Evolutionary conservation across 1,284 basidiomycete species (phyloP).

Genomic region (Schizophyllum amplum): DNA sequence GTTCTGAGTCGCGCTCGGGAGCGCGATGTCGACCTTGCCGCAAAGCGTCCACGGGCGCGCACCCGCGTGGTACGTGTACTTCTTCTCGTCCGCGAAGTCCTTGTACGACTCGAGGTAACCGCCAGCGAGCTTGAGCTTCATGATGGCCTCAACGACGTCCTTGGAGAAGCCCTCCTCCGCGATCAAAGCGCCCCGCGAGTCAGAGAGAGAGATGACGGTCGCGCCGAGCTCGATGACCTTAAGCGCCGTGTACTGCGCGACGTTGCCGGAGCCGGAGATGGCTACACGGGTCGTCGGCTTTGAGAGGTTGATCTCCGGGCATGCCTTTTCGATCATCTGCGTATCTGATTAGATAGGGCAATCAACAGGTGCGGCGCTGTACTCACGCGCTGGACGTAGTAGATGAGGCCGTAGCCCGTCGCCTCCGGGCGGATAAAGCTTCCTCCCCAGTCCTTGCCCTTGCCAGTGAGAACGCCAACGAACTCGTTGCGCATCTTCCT

Average conservation of each 20-base stretch:
- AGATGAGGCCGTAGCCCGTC: slow-evolving; percentile 72
- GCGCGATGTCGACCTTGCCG: slow-evolving; percentile 59
- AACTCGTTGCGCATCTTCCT: slow-evolving; percentile 73
- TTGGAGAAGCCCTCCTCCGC: slow-evolving; percentile 52
- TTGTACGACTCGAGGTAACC: slow-evolving; percentile 46
- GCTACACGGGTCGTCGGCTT: slow-evolving; percentile 46
- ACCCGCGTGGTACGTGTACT: slow-evolving; percentile 64
- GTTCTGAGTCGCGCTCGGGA: slow-evolving; percentile 77
- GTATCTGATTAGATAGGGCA: not conserved
- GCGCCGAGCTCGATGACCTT: slow-evolving; percentile 78
- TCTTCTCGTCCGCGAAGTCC: slow-evolving; percentile 26
- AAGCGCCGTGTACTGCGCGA: slow-evolving; percentile 72
- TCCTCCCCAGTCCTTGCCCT: slow-evolving; percentile 70
- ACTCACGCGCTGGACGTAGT: slow-evolving; percentile 68
- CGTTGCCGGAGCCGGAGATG: slow-evolving; percentile 71
- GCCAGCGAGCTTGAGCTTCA: slow-evolving; percentile 57
- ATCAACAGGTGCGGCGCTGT: slow-evolving; percentile 2
- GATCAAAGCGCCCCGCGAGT: slow-evolving; percentile 70
- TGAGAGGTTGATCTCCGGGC: slow-evolving; percentile 36
- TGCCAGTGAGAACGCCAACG: slow-evolving; percentile 71
- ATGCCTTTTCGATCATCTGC: slow-evolving; percentile 45
- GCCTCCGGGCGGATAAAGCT: slow-evolving; percentile 69
- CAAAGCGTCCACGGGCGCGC: slow-evolving; percentile 71
- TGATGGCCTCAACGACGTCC: slow-evolving; percentile 50
- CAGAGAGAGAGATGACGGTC: slow-evolving; percentile 69